phyloP scores from a whole-genome alignment of 2,329 filamentous ascomycete species.

The Penicillium hordei region DNA sequence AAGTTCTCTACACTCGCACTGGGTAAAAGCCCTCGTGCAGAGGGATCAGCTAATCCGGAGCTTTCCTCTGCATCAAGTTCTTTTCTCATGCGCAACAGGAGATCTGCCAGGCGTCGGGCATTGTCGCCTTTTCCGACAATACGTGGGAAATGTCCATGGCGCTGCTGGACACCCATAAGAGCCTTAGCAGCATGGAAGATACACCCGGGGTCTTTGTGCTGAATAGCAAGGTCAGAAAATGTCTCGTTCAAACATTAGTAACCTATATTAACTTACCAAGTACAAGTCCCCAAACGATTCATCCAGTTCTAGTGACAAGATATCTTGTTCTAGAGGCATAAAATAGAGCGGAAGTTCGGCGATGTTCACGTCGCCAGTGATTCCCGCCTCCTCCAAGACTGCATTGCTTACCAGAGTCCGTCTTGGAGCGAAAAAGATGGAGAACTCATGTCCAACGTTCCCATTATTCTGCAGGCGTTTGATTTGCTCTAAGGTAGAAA shows the following conservation, averaged over 20 bases:
- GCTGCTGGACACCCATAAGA: conserved; percentile 89
- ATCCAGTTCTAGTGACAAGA: conserved; percentile 86
- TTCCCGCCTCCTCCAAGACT: conserved; percentile 86
- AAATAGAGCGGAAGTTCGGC: conserved; percentile 86
- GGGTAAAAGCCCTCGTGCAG: conserved; percentile 68
- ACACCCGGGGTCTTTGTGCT: conserved; percentile 85
- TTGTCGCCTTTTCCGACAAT: conserved; percentile 96
- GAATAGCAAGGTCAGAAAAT: conserved; percentile 3
- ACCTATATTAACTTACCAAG: conserved; percentile 52
- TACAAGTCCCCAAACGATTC: conserved; percentile 86
- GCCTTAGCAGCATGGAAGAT: conserved; percentile 86
- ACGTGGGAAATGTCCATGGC: conserved; percentile 88
- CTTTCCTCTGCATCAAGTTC: conserved; percentile 81
- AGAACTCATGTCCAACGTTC: conserved; percentile 90
- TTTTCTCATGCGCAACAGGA: conserved; percentile 86
- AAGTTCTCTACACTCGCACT: conserved; percentile 86
- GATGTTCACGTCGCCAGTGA: conserved; percentile 88
- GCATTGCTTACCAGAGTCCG: conserved; percentile 89
- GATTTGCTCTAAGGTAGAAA: conserved; percentile 70
- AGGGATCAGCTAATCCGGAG: conserved; percentile 55
- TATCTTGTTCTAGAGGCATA: conserved; percentile 84
- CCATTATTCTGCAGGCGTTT: conserved; percentile 84
- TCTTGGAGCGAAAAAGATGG: conserved; percentile 92
- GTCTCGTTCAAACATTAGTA: neutral
- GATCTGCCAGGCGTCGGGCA: conserved; percentile 81